Evolutionary conservation across 2,329 filamentous ascomycete species (phyloP).

Genomic region (Beauveria australis): DNA sequence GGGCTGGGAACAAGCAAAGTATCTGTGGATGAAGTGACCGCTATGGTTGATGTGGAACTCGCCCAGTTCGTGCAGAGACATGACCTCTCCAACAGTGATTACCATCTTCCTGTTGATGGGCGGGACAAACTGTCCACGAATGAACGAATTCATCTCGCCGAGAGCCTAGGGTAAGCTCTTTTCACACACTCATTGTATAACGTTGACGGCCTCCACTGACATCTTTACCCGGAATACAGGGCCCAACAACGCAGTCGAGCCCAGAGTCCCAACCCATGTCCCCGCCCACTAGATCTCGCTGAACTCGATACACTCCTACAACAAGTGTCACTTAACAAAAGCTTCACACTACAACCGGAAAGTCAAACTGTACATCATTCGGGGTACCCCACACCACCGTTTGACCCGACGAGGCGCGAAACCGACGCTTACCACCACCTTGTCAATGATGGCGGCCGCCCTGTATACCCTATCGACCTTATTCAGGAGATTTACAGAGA

Average conservation of each 20-base stretch:
- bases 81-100: not conserved
- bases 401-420: not conserved
- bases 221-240: not conserved
- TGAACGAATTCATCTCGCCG: not conserved
- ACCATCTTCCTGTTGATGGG: not conserved
- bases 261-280: constrained; percentile 1
- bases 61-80: not conserved
- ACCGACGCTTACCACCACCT: not conserved
- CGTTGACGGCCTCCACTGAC: not conserved
- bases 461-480: constrained; percentile 8
- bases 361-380: not conserved
- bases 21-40: not conserved
- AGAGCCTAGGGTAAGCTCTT: not conserved
- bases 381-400: not conserved
- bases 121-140: not conserved
- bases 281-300: constrained; percentile 16
- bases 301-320: constrained; percentile 15
- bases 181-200: too few relatives aligned
- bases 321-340: not conserved
- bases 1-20: too few relatives aligned
- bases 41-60: not conserved
- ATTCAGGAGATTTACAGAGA: not conserved
- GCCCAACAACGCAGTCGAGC: not conserved
- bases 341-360: not conserved
- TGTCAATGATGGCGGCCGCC: constrained; percentile 9